Evolutionary conservation across 495 filamentous ascomycete species (phyloP).

Genomic region (Neurospora sp.): DNA sequence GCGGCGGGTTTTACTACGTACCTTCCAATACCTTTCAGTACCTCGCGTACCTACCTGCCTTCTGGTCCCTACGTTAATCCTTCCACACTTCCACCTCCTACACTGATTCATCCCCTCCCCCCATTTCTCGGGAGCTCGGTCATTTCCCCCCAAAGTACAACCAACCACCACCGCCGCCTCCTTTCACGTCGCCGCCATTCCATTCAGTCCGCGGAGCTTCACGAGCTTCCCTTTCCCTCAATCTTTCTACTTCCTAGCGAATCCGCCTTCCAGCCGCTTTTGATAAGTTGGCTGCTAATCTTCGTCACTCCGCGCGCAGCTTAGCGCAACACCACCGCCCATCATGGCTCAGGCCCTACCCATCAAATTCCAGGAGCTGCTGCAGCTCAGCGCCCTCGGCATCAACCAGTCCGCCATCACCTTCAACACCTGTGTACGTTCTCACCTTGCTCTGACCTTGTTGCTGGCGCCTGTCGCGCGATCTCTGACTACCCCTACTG

Average conservation of each 20-base stretch:
- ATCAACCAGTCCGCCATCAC: conserved; percentile 84
- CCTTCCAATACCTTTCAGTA: neutral
- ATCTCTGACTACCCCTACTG: neutral
- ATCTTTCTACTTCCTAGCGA: neutral
- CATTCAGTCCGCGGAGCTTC: neutral
- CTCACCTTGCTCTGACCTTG: conserved; percentile 1
- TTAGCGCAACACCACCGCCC: conserved; percentile 19
- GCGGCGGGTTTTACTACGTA: neutral
- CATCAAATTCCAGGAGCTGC: conserved; percentile 90
- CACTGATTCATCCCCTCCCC: conserved; percentile 3
- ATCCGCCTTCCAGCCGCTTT: conserved; percentile 14
- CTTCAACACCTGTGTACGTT: conserved; percentile 90
- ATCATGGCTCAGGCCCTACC: conserved; percentile 49
- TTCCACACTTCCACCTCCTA: conserved; percentile 8
- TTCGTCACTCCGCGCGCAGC: conserved; percentile 20
- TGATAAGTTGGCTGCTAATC: conserved; percentile 24
- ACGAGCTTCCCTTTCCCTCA: conserved; percentile 3
- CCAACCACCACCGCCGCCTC: neutral
- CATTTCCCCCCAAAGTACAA: neutral
- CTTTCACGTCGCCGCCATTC: neutral
- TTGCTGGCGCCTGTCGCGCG: neutral
- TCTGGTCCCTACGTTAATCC: neutral
- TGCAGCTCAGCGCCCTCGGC: conserved; percentile 71
- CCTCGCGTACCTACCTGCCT: neutral
- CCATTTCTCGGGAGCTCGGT: neutral